These are phyloP conservation scores for Bacidia gigantensis DNA, from an alignment of 495 filamentous ascomycete species.

Conservation along the genomic window DNA sequence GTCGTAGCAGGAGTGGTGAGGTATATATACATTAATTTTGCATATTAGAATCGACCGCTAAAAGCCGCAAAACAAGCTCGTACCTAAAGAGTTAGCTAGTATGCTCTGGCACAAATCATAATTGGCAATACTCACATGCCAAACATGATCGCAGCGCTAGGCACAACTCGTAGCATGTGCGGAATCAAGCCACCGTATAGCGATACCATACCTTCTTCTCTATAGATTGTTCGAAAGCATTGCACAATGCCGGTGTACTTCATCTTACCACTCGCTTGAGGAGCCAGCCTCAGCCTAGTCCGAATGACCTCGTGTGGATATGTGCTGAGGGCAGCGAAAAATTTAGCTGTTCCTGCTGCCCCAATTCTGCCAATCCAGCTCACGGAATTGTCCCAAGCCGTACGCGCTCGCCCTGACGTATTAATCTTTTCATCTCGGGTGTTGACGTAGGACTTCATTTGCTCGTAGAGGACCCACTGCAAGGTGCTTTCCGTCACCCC, in stretches of 20 bases:
- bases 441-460: conserved; percentile 36
- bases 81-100: conserved; percentile 25
- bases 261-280: conserved; percentile 27
- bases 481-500: conserved; percentile 43
- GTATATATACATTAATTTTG: background rate
- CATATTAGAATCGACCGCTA: background rate
- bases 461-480: conserved; percentile 47
- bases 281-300: conserved; percentile 42
- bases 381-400: conserved; percentile 31
- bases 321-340: conserved; percentile 40
- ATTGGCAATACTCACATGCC: conserved; percentile 43
- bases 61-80: conserved; percentile 53
- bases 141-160: conserved; percentile 87
- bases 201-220: conserved; percentile 41
- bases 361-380: conserved; percentile 34
- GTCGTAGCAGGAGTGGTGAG: background rate
- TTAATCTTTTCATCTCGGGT: conserved; percentile 27
- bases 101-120: background rate
- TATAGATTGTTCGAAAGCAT: conserved; percentile 39
- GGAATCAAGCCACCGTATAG: conserved; percentile 46
- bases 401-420: conserved; percentile 24
- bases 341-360: conserved; percentile 41
- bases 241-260: conserved; percentile 44
- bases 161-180: conserved; percentile 50
- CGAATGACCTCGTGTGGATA: conserved; percentile 49